Conservation (phyloP, 805 yeast genomes). For the Teunomyces tritomae region DNA sequence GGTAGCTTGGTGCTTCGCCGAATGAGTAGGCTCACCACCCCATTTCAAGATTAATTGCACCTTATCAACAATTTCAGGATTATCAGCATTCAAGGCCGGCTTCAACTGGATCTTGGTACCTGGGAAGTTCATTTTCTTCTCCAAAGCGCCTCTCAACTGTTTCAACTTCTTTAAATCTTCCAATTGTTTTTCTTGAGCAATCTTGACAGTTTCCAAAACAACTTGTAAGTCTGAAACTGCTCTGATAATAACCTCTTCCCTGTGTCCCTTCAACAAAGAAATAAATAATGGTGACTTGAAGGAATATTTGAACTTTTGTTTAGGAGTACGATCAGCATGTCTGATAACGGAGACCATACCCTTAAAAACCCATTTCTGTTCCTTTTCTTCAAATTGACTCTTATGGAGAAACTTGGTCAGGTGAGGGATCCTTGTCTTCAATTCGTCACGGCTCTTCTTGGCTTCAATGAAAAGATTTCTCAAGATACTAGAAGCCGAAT, state of each 20-base stretch:
- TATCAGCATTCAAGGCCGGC: constrained; percentile 69
- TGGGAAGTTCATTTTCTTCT: constrained; percentile 84
- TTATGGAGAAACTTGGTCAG: constrained; percentile 32
- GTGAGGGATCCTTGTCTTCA: constrained; percentile 37
- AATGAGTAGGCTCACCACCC: constrained; percentile 99
- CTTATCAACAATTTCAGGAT: constrained; percentile 74
- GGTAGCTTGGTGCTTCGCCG: constrained; percentile 89
- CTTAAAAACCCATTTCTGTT: constrained; percentile 95
- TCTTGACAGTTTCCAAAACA: constrained; percentile 77
- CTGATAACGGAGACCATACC: constrained; percentile 89
- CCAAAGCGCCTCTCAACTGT: constrained; percentile 78
- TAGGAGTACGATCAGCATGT: constrained; percentile 98
- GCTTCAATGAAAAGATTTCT: constrained; percentile 67
- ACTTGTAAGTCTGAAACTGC: constrained; percentile 82
- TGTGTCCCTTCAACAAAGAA: constrained; percentile 86
- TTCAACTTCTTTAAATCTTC: constrained; percentile 79
- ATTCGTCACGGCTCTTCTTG: constrained; percentile 38
- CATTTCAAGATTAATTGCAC: constrained; percentile 95
- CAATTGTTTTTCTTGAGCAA: constrained; percentile 73
- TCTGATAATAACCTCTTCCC: constrained; percentile 92
- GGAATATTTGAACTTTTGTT: constrained; percentile 94
- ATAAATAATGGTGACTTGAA: constrained; percentile 85
- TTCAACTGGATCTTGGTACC: constrained; percentile 96
- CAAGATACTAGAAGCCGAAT: constrained; percentile 73
- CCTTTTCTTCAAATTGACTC: constrained; percentile 52